These are phyloP conservation scores for Botrytis fragariae DNA, from an alignment of 2,329 filamentous ascomycete species.

Conservation along the genomic window DNA sequence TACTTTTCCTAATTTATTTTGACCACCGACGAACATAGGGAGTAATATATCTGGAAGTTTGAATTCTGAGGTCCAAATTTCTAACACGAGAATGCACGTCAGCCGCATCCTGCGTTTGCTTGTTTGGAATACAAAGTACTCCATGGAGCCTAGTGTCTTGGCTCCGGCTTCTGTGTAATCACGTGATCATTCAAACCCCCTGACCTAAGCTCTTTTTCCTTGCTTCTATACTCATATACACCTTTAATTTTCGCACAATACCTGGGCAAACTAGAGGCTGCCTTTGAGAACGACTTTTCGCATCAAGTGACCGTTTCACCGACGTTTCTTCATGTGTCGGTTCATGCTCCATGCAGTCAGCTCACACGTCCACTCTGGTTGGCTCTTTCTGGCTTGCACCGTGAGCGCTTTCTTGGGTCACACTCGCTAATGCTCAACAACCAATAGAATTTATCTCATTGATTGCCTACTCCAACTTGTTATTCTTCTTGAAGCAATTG, in stretches of 20 bases:
- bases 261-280: rapidly evolving
- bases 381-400: not conserved
- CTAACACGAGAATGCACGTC: not conserved
- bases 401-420: not conserved
- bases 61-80: not conserved
- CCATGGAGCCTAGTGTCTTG: slow-evolving; percentile 3
- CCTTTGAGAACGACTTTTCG: not conserved
- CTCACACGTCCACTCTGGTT: not conserved
- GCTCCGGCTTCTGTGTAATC: not conserved
- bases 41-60: not conserved
- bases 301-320: not conserved
- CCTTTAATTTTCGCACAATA: not conserved
- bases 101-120: not conserved
- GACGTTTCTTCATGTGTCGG: not conserved
- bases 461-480: not conserved
- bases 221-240: not conserved
- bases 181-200: not conserved
- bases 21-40: not conserved
- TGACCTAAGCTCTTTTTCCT: not conserved
- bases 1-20: not conserved
- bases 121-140: slow-evolving; percentile 7
- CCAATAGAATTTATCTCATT: not conserved
- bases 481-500: not conserved
- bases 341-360: not conserved
- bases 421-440: not conserved